These are phyloP conservation scores for Curvularia eragrostidis DNA, from an alignment of 2,329 filamentous ascomycete species.

Conservation along the genomic window DNA sequence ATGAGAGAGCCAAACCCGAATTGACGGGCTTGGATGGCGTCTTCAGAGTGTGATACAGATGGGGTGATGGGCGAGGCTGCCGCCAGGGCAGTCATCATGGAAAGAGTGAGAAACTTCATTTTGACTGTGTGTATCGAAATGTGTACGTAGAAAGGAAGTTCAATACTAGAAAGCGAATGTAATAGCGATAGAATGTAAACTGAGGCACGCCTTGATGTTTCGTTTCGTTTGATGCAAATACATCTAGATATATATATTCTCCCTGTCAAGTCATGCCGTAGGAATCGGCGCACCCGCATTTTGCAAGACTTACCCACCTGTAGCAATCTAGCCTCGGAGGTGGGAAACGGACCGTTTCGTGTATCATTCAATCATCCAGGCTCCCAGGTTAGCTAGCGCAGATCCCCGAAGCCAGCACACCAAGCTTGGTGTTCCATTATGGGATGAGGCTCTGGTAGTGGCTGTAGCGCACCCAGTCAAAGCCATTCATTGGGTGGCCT, in stretches of 20 bases:
- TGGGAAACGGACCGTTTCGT: conserved; percentile 1
- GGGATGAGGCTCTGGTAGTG: not conserved
- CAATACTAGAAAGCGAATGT: not conserved
- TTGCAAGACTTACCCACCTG: not conserved
- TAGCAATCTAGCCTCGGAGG: conserved; percentile 1
- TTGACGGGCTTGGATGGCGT: conserved; percentile 24
- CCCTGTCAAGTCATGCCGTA: not conserved
- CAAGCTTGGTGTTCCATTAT: not conserved
- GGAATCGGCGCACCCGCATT: not conserved
- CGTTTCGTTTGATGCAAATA: not conserved
- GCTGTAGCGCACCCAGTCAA: not conserved
- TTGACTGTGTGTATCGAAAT: conserved; percentile 1
- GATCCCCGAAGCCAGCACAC: not conserved
- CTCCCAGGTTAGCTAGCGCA: not conserved
- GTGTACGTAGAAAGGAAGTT: not conserved
- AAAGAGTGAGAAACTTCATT: conserved; percentile 33
- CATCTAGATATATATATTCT: not conserved
- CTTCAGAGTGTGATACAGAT: conserved; percentile 14
- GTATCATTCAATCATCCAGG: not conserved
- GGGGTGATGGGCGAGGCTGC: conserved; percentile 22
- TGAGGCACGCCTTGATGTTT: not conserved
- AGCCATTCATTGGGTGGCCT: not conserved
- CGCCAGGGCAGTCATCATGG: conserved; percentile 21
- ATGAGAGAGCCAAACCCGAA: conserved; percentile 11
- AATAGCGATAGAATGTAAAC: not conserved